These are phyloP conservation scores for Hypoxylon subgilvum DNA, from an alignment of 495 filamentous ascomycete genomes.

Conservation along the genomic window DNA sequence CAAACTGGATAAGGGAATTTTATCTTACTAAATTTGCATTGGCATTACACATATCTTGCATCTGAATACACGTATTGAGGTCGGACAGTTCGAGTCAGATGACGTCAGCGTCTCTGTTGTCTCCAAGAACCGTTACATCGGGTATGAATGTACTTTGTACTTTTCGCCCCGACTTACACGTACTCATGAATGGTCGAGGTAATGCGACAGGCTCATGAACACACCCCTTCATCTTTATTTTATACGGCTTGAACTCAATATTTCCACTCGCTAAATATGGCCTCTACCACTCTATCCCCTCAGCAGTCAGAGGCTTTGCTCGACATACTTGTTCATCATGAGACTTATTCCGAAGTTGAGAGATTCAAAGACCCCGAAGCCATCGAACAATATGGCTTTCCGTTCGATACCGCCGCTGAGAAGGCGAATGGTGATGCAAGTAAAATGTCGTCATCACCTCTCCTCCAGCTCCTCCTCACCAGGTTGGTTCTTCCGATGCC, in stretches of 20 bases:
- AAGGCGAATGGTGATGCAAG: constrained; percentile 4
- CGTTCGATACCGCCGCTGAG: constrained; percentile 46
- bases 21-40: too few relatives aligned
- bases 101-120: constrained; percentile 28
- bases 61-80: too few relatives aligned
- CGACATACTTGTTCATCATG: constrained; percentile 69
- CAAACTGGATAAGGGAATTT: too few relatives aligned
- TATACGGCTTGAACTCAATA: neutral
- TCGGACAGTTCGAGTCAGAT: neutral
- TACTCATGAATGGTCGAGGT: too few relatives aligned
- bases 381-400: constrained; percentile 64
- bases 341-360: constrained; percentile 67
- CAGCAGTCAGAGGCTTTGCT: constrained; percentile 64
- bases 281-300: constrained; percentile 45
- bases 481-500: constrained; percentile 63
- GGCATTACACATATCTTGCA: too few relatives aligned
- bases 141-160: neutral
- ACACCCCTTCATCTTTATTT: neutral
- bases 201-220: too few relatives aligned
- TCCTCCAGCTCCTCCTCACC: constrained; percentile 64
- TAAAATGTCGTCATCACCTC: constrained; percentile 53
- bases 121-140: too few relatives aligned
- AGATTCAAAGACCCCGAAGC: constrained; percentile 61
- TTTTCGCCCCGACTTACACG: too few relatives aligned
- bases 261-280: constrained; percentile 17